Evolutionary conservation across 1,284 basidiomycete species (phyloP).

Genomic region (Sanghuangporus sanghuang): DNA sequence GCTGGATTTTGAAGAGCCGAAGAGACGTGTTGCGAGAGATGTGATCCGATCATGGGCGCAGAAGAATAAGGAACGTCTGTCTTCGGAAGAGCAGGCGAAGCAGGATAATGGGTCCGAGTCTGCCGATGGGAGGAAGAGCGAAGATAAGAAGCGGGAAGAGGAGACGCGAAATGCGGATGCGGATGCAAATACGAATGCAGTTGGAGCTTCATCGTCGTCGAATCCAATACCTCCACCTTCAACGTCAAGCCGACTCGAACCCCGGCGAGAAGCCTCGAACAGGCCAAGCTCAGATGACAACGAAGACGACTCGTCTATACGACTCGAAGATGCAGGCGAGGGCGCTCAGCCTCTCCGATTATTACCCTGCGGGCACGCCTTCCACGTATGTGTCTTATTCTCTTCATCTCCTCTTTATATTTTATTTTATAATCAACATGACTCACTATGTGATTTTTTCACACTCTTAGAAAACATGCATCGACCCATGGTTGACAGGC

Average conservation of each 20-base stretch:
- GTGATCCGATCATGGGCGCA: conserved; percentile 25
- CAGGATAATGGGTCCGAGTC: conserved; percentile 9
- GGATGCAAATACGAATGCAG: not conserved
- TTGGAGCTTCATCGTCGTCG: not conserved
- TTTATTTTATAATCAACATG: not conserved
- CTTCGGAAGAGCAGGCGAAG: not conserved
- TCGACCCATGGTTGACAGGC: conserved; percentile 74
- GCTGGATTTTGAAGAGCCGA: conserved; percentile 77
- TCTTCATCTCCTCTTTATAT: not conserved
- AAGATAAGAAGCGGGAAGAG: conserved; percentile 19
- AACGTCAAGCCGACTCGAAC: conserved; percentile 26
- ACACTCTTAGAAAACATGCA: conserved; percentile 58
- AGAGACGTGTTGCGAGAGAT: conserved; percentile 24
- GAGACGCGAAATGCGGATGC: not conserved
- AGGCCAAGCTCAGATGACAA: conserved; percentile 25
- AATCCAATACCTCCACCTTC: not conserved
- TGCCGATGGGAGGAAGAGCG: conserved; percentile 10
- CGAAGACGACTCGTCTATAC: conserved; percentile 33
- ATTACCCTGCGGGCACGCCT: conserved; percentile 72
- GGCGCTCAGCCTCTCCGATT: conserved; percentile 70
- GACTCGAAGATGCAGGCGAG: conserved; percentile 63
- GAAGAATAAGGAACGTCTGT: conserved; percentile 6
- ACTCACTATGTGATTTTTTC: not conserved
- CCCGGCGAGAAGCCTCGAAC: conserved; percentile 13
- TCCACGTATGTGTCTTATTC: conserved; percentile 56